Evolutionary conservation across 192 early-diverging fungal species (phyloP).

Genomic region (Umbelopsis ramanniana): DNA sequence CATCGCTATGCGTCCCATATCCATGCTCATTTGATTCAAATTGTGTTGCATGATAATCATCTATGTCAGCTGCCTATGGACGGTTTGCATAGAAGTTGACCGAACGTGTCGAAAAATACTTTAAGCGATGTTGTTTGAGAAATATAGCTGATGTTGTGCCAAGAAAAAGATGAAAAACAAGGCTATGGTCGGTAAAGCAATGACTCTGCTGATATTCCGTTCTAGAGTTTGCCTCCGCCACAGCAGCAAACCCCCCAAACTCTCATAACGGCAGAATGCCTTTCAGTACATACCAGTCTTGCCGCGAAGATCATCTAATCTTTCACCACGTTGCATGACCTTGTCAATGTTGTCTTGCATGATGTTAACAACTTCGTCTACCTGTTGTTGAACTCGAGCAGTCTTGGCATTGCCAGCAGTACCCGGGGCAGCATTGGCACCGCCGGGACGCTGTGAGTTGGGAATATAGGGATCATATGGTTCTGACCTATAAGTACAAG

Average conservation of each 20-base stretch:
- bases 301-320: conserved; percentile 76
- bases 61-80: too few relatives aligned
- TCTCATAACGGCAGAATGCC: neutral
- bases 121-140: too few relatives aligned
- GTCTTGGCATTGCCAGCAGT: conserved; percentile 55
- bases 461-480: conserved; percentile 47
- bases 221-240: neutral
- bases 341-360: conserved; percentile 95
- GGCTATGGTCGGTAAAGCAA: too few relatives aligned
- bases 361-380: conserved; percentile 90
- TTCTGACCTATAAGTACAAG: conserved; percentile 32
- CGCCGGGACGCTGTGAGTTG: conserved; percentile 25
- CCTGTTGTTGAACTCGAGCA: conserved; percentile 72
- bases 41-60: too few relatives aligned
- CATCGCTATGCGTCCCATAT: too few relatives aligned
- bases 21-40: too few relatives aligned
- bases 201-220: neutral
- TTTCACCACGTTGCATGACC: conserved; percentile 87
- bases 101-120: too few relatives aligned
- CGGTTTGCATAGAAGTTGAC: too few relatives aligned
- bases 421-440: conserved; percentile 12
- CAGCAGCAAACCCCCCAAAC: neutral
- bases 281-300: conserved; percentile 70
- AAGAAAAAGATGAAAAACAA: too few relatives aligned
- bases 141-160: too few relatives aligned